A percentile compares a stretch with the other conserved stretches of the same genome.
phyloP scores from a whole-genome alignment of 164 flowering plant species.

The Annona cherimola region DNA sequence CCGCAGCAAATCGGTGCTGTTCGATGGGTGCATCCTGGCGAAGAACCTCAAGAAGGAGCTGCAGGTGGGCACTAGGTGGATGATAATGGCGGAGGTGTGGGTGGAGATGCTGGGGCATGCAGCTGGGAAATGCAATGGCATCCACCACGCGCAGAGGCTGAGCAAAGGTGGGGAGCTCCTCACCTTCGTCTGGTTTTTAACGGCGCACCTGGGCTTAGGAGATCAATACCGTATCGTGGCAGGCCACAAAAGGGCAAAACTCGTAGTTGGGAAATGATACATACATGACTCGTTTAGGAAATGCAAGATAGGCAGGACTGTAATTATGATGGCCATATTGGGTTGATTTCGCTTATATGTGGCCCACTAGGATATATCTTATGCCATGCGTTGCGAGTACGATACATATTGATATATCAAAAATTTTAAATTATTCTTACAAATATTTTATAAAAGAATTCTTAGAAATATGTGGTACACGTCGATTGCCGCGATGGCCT shows the following conservation, averaged over 20 bases:
- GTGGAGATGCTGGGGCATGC: conserved; percentile 6
- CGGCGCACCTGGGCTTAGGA: conserved; percentile 6
- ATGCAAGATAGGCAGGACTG: too few relatives aligned
- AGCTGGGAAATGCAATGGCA: conserved; percentile 1
- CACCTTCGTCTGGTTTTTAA: conserved; percentile 7
- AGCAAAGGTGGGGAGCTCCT: conserved; percentile 12
- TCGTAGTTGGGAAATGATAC: not conserved
- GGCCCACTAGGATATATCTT: too few relatives aligned
- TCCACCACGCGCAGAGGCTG: conserved; percentile 1
- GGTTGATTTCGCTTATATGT: too few relatives aligned
- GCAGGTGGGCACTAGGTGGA: not conserved
- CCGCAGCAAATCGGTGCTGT: conserved; percentile 10
- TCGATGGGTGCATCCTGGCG: conserved; percentile 6
- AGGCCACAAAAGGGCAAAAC: not conserved
- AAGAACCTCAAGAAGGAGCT: not conserved
- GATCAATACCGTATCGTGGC: conserved; percentile 3
- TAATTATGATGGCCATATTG: too few relatives aligned
- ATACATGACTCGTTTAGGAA: too few relatives aligned
- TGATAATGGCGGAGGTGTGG: conserved; percentile 10
- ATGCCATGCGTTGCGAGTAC: too few relatives aligned
- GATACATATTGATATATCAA: too few relatives aligned
- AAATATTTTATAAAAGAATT: too few relatives aligned
- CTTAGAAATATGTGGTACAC: too few relatives aligned
- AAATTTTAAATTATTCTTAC: too few relatives aligned
- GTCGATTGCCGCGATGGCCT: too few relatives aligned